Evolutionary conservation across 805 yeast species (phyloP).

Genomic region (Wickerhamomyces canadensis): DNA sequence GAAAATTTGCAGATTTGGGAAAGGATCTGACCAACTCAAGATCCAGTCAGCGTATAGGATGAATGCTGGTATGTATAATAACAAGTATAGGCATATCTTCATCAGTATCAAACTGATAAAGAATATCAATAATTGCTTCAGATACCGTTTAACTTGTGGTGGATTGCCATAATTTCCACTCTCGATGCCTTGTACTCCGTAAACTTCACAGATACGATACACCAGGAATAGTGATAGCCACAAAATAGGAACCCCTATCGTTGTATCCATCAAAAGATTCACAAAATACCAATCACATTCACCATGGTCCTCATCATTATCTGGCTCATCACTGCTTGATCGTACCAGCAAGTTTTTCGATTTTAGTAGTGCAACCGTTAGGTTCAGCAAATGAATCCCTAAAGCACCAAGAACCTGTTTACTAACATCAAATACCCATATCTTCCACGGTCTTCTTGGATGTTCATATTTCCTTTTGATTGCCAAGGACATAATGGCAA

Average conservation of each 20-base stretch:
- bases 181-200: slow-evolving; percentile 35
- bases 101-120: slow-evolving; percentile 55
- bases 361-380: slow-evolving; percentile 58
- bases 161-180: slow-evolving; percentile 56
- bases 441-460: slow-evolving; percentile 82
- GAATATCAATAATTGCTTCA: slow-evolving; percentile 69
- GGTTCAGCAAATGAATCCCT: slow-evolving; percentile 75
- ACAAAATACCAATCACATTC: slow-evolving; percentile 96
- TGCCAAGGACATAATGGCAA: slow-evolving; percentile 70
- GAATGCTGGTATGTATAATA: slow-evolving; percentile 61
- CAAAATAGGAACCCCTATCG: slow-evolving; percentile 83
- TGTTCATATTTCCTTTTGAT: slow-evolving; percentile 72
- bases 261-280: slow-evolving; percentile 84
- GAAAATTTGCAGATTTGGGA: slow-evolving; percentile 78
- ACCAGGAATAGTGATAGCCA: slow-evolving; percentile 51
- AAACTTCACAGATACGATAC: slow-evolving; percentile 34
- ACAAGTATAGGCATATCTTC: slow-evolving; percentile 53
- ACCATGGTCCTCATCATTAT: slow-evolving; percentile 40
- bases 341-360: slow-evolving; percentile 26
- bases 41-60: slow-evolving; percentile 69
- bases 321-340: not conserved
- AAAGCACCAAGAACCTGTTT: slow-evolving; percentile 87
- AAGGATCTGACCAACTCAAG: slow-evolving; percentile 76
- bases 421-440: slow-evolving; percentile 86
- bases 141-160: slow-evolving; percentile 55